Base-by-base conservation (phyloP, 1,284 basidiomycete genomes). In the Ceraceosorus guamensis region DNA sequence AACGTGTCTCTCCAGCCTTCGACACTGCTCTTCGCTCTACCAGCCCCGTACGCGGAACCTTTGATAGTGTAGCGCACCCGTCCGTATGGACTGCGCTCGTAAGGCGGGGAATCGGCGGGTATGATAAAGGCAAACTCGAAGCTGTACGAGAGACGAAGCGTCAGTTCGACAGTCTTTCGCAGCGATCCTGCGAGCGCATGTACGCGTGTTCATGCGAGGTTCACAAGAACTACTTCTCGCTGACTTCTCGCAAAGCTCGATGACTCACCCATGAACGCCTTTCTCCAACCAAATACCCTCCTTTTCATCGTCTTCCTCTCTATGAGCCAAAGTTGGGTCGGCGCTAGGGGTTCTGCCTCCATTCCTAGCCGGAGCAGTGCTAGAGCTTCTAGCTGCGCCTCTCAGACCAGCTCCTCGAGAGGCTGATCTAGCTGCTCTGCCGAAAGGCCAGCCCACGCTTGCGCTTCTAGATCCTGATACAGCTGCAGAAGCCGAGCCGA, bases 61-160 rank as follows among this genome's bases (percentile, higher is more conserved):
- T 74, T 76, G 62, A 76, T 67, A 50, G 66, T 61, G 59, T 73
- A 76, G n/a, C 73, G 57, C 2, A 73, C 68, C 13, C 71, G 50
- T 33, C 73, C 73, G 33, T 65, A 75, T 4, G 72, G 67, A 6
- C 66, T 71, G 30, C 73, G 66, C 49, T 75, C 72, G 59, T 76
- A 76, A 3, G 73, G 71, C 11, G 73, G 67, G 16, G 66, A 61
- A 51, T 73, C 67, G 37, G 72, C 65, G 0, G 71, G 71, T 14
- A 76, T 62, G 53, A 75, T 76, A 43, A 76, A 76, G 8, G 73
- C 72, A 48, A 74, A 76, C 37, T 76, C 73, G 39, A 76, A 76
- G n/a, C 37, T 41, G 37, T n/a, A 6, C 14, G 18, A 34, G 34
- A n/a, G 46, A 31, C 13, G 13, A 41, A 41, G 37, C 8, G 37